Evolutionary conservation across 306 rosid species (phyloP).

Genomic region (Acacia crassicarpa): DNA sequence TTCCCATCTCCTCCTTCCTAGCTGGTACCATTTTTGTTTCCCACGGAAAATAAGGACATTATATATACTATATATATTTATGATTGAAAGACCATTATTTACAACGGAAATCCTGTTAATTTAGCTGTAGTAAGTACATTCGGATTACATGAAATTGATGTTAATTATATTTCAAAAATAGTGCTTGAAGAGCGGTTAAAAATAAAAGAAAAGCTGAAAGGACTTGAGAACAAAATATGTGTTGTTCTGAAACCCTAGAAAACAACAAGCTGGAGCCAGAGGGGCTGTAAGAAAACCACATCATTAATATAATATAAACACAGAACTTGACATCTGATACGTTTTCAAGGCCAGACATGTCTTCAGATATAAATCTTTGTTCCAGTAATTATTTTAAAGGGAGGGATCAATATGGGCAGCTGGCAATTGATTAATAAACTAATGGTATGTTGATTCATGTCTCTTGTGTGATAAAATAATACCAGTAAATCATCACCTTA

Average conservation of each 20-base stretch:
- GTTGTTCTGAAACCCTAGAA: constrained; percentile 32
- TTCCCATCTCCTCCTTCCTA: constrained; percentile 19
- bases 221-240: constrained; percentile 24
- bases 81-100: background rate
- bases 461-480: background rate
- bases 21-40: constrained; percentile 11
- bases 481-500: background rate
- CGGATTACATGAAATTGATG: constrained; percentile 35
- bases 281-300: background rate
- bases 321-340: constrained; percentile 39
- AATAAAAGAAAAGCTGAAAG: constrained; percentile 22
- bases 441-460: background rate
- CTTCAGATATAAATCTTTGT: background rate
- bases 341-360: constrained; percentile 30
- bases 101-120: background rate
- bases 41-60: background rate
- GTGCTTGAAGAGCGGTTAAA: constrained; percentile 18
- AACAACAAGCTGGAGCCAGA: constrained; percentile 11
- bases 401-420: background rate
- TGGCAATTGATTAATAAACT: background rate
- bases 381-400: background rate
- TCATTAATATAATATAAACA: constrained; percentile 19
- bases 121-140: constrained; percentile 27
- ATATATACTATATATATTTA: background rate
- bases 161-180: no score